Conservation (phyloP, 2,329 filamentous ascomycete genomes). For the Fusarium dlaminii region DNA sequence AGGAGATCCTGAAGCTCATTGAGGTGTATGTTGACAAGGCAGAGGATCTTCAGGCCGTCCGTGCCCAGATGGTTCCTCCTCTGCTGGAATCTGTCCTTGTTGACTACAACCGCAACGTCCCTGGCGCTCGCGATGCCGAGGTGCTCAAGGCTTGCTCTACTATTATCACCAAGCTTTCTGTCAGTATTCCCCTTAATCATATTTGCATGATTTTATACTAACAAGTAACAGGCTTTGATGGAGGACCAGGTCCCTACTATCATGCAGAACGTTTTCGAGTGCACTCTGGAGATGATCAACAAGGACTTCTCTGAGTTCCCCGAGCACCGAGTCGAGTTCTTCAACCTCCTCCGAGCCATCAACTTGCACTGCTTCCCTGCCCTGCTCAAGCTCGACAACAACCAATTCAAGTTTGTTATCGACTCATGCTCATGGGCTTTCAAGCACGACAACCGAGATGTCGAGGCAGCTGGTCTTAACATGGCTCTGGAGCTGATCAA, state of each 20-base stretch:
- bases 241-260: conserved; percentile 97
- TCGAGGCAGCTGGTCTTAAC: conserved; percentile 93
- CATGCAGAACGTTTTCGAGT: conserved; percentile 99
- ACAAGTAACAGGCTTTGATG: conserved; percentile 77
- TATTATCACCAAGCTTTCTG: conserved; percentile 94
- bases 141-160: conserved; percentile 98
- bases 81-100: conserved; percentile 92
- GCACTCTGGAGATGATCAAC: conserved; percentile 99
- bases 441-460: conserved; percentile 98
- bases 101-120: conserved; percentile 97
- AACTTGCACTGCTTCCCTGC: conserved; percentile 97
- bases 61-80: conserved; percentile 93
- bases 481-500: conserved; percentile 98
- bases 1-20: conserved; percentile 98
- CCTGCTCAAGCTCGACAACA: conserved; percentile 90
- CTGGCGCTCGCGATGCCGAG: conserved; percentile 94
- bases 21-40: conserved; percentile 99
- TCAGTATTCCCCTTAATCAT: conserved; percentile 58
- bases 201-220: not conserved
- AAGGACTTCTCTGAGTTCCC: conserved; percentile 99
- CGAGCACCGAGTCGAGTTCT: conserved; percentile 99
- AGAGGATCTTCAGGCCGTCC: conserved; percentile 93
- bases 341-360: conserved; percentile 94
- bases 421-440: conserved; percentile 99
- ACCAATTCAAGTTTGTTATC: conserved; percentile 99